A percentile compares a stretch with the other conserved stretches of the same genome.
Evolutionary conservation across 108 stramenopile genomes (phyloP).

Genomic region (Conticribra guillardii): DNA sequence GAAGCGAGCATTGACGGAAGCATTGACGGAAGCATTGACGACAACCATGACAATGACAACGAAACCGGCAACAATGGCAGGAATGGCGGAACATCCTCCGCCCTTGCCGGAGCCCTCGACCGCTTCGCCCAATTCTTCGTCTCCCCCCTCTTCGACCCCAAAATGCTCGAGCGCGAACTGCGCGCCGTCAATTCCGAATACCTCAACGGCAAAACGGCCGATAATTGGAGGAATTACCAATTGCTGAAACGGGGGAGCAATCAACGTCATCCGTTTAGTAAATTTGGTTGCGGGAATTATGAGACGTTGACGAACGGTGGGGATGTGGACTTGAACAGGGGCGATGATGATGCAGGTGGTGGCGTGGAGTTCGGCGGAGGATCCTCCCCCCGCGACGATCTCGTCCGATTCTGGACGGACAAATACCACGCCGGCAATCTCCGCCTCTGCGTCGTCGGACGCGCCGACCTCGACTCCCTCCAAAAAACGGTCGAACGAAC

Average conservation of each 20-base stretch:
- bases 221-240: slow-evolving; percentile 92
- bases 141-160: slow-evolving; percentile 87
- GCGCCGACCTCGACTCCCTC: slow-evolving; percentile 80
- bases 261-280: slow-evolving; percentile 76
- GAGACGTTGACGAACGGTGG: slow-evolving; percentile 88
- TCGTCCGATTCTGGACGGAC: slow-evolving; percentile 71
- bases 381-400: slow-evolving; percentile 61
- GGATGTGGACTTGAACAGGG: slow-evolving; percentile 22
- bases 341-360: slow-evolving; percentile 42
- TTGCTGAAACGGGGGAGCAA: slow-evolving; percentile 74
- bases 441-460: slow-evolving; percentile 87
- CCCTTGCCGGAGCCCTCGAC: slow-evolving; percentile 88
- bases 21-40: no score
- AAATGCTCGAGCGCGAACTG: slow-evolving; percentile 91
- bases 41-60: neutral
- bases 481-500: slow-evolving; percentile 75
- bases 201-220: slow-evolving; percentile 89
- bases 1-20: no score
- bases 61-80: neutral
- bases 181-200: slow-evolving; percentile 97
- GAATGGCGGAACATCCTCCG: slow-evolving; percentile 52
- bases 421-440: slow-evolving; percentile 91
- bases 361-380: slow-evolving; percentile 35
- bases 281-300: slow-evolving; percentile 96
- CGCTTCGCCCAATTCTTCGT: slow-evolving; percentile 96